These are phyloP conservation scores for Aspergillus conjunctus DNA, from an alignment of 495 filamentous ascomycete genomes.

Conservation along the genomic window DNA sequence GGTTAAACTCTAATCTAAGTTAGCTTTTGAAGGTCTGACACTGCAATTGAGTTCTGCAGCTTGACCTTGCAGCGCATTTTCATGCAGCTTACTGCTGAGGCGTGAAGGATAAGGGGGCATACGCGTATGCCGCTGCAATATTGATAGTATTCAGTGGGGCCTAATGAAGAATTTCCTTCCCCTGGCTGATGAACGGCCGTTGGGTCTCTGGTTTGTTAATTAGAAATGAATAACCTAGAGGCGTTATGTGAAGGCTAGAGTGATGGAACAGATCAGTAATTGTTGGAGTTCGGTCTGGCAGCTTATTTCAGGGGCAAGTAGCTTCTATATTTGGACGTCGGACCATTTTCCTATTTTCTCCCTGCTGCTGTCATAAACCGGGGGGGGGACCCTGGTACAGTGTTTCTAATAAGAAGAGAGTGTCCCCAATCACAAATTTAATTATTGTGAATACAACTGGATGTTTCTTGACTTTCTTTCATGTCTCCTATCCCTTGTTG, in stretches of 20 bases:
- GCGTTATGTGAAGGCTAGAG: background rate
- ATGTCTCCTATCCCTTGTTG: too few species aligned
- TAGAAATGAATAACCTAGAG: background rate
- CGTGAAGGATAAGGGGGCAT: background rate
- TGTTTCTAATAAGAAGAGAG: background rate
- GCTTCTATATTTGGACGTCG: constrained; percentile 8
- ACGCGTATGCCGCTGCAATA: background rate
- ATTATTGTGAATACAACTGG: too few species aligned
- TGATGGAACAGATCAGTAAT: background rate
- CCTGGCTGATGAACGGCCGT: too few species aligned
- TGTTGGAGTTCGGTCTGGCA: background rate
- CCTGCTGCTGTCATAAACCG: background rate
- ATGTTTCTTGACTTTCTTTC: too few species aligned
- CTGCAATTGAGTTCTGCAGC: background rate
- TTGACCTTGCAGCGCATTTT: background rate
- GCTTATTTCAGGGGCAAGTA: background rate
- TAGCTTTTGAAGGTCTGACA: background rate
- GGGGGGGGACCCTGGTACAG: background rate
- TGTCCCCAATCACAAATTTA: too few species aligned
- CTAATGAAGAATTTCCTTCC: too few species aligned
- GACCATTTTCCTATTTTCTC: background rate
- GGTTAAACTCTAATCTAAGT: background rate
- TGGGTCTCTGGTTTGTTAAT: too few species aligned
- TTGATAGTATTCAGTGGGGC: too few species aligned
- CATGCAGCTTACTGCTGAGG: background rate